Percentiles rank a stretch among this genome's conserved stretches.
Evolutionary conservation across 768 basidiomycete species (phyloP).

Genomic region (Dentipellis sp.): DNA sequence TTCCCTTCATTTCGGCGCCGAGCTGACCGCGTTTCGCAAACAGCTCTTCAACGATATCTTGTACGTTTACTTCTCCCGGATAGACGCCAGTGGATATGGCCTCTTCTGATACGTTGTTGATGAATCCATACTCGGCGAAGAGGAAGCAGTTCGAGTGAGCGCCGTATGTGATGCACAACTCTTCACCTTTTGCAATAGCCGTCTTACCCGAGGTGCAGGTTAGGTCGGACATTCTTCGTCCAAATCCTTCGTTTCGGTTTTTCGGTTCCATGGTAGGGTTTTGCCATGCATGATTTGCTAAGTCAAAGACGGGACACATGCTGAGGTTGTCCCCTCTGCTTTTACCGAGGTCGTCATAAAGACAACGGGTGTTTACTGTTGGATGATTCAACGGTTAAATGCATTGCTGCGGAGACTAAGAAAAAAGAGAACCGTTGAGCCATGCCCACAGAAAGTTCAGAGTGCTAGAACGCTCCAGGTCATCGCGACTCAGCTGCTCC

Average conservation of each 20-base stretch:
- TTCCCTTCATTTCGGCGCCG: slow-evolving; percentile 38
- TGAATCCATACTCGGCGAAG: slow-evolving; percentile 89
- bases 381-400: slow-evolving; percentile 6
- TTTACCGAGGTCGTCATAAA: slow-evolving; percentile 55
- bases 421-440: slow-evolving; percentile 61
- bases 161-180: slow-evolving; percentile 77
- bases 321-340: slow-evolving; percentile 69
- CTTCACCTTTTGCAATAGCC: slow-evolving; percentile 40
- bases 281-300: slow-evolving; percentile 66
- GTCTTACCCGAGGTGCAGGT: slow-evolving; percentile 33
- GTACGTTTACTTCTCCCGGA: slow-evolving; percentile 55
- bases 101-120: slow-evolving; percentile 29
- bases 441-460: slow-evolving; percentile 80
- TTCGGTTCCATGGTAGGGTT: slow-evolving; percentile 36
- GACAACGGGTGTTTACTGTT: slow-evolving; percentile 86
- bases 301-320: slow-evolving; percentile 83
- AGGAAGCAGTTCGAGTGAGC: slow-evolving; percentile 67
- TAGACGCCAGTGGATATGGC: slow-evolving; percentile 20
- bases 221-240: slow-evolving; percentile 32
- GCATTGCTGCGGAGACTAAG: slow-evolving; percentile 1
- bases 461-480: slow-evolving; percentile 3
- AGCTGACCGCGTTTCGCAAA: slow-evolving; percentile 34
- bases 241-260: slow-evolving; percentile 25
- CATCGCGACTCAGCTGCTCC: neutral
- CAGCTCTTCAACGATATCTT: slow-evolving; percentile 39